These are phyloP conservation scores for Naganishia sp. DNA, from an alignment of 1,284 basidiomycete species.

Conservation along the genomic window DNA sequence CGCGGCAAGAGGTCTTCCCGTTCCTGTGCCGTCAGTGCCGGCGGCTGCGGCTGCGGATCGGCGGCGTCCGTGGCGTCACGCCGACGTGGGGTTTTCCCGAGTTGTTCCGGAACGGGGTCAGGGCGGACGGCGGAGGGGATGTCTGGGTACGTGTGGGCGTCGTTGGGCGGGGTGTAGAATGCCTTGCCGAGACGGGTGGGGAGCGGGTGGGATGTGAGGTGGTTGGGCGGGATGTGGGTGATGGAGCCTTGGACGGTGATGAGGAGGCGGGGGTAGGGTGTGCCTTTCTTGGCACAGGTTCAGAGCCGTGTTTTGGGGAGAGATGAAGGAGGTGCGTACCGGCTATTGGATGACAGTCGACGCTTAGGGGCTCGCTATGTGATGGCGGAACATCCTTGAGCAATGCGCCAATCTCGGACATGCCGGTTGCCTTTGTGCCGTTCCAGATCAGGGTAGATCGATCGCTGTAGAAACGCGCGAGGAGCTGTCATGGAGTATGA, in stretches of 20 bases:
- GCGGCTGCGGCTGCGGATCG: too few species aligned
- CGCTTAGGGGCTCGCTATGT: slow-evolving; percentile 15
- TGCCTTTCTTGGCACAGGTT: slow-evolving; percentile 14
- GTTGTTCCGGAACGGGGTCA: slow-evolving; percentile 10
- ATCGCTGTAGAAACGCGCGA: slow-evolving; percentile 30
- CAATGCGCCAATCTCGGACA: slow-evolving; percentile 30
- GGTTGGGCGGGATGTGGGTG: slow-evolving; percentile 19
- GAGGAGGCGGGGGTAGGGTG: slow-evolving; percentile 28
- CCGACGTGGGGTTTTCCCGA: not conserved
- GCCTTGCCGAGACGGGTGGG: slow-evolving; percentile 12
- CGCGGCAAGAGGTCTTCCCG: slow-evolving; percentile 17
- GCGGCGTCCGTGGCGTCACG: too few species aligned
- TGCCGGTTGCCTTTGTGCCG: slow-evolving; percentile 25
- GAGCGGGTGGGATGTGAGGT: slow-evolving; percentile 26
- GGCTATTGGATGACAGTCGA: slow-evolving; percentile 32
- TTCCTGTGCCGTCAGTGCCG: not conserved
- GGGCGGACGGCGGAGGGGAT: slow-evolving; percentile 7
- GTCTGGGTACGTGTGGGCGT: slow-evolving; percentile 21
- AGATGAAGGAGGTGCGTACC: slow-evolving; percentile 15
- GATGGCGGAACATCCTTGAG: slow-evolving; percentile 27
- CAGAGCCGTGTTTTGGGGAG: not conserved
- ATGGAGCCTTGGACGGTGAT: slow-evolving; percentile 29
- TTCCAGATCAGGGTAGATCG: slow-evolving; percentile 30
- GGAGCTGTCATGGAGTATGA: slow-evolving; percentile 1
- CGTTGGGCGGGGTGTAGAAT: slow-evolving; percentile 19